phyloP scores from a whole-genome alignment of 2,329 filamentous ascomycete species.

The Paraconiothyrium brasiliense region DNA sequence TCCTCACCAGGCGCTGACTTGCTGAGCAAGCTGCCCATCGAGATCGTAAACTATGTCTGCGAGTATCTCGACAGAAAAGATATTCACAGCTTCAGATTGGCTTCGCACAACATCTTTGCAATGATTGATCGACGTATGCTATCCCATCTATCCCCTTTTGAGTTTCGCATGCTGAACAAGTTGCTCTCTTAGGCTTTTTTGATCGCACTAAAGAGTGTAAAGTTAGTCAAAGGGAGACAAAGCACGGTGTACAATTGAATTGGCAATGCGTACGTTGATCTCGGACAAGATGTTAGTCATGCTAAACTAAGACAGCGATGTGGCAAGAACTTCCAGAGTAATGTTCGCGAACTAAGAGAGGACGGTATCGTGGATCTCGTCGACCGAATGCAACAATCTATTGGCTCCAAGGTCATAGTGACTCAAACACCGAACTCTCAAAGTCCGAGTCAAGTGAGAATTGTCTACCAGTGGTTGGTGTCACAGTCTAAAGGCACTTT shows the following conservation, averaged over 20 bases:
- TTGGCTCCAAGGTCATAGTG: neutral
- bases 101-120: too few relatives aligned
- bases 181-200: too few relatives aligned
- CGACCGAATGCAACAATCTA: neutral
- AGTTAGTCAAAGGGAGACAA: too few relatives aligned
- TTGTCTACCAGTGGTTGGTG: neutral
- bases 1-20: too few relatives aligned
- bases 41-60: too few relatives aligned
- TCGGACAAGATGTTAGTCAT: slow-evolving; percentile 7
- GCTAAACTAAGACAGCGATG: neutral
- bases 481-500: neutral
- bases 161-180: too few relatives aligned
- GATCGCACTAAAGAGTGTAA: too few relatives aligned
- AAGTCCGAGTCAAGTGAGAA: neutral
- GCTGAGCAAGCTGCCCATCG: too few relatives aligned
- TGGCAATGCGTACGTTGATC: slow-evolving; percentile 32
- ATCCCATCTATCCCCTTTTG: too few relatives aligned
- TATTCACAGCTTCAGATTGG: too few relatives aligned
- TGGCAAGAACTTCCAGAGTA: slow-evolving; percentile 14
- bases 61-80: too few relatives aligned
- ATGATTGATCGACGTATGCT: too few relatives aligned
- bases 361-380: neutral
- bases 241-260: slow-evolving; percentile 17
- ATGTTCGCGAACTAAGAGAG: slow-evolving; percentile 14
- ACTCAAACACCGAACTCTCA: neutral